These are phyloP conservation scores for Ganoderma leucocontextum DNA, from an alignment of 1,284 basidiomycete genomes.

Conservation along the genomic window DNA sequence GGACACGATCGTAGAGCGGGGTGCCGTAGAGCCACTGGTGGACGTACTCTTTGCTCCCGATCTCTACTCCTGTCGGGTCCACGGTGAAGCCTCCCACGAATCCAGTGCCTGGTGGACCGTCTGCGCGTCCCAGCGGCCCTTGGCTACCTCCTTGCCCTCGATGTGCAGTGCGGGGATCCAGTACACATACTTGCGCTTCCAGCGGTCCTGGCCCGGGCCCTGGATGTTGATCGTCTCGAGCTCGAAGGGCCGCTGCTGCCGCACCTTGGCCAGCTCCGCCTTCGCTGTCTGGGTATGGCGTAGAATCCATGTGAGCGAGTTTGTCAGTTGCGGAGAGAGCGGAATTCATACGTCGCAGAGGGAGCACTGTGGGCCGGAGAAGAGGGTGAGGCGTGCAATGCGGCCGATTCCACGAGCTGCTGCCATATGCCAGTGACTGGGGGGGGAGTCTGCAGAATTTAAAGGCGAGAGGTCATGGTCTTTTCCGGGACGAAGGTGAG, in stretches of 20 bases:
- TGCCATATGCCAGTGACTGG: constrained; percentile 45
- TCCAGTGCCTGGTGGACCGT: constrained; percentile 69
- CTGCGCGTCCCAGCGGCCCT: constrained; percentile 80
- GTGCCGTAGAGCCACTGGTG: neutral
- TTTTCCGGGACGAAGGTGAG: neutral
- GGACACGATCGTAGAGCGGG: constrained; percentile 47
- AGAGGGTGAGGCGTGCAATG: constrained; percentile 75
- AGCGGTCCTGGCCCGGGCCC: constrained; percentile 74
- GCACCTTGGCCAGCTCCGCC: constrained; percentile 73
- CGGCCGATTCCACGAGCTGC: constrained; percentile 47
- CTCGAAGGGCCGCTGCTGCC: constrained; percentile 68
- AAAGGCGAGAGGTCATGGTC: neutral
- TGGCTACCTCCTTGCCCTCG: constrained; percentile 80
- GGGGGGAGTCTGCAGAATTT: neutral
- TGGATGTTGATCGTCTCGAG: constrained; percentile 82
- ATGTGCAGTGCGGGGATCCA: constrained; percentile 87
- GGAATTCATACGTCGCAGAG: constrained; percentile 72
- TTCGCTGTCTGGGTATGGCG: constrained; percentile 65
- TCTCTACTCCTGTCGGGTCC: constrained; percentile 39
- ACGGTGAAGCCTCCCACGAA: constrained; percentile 55
- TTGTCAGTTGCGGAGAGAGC: neutral
- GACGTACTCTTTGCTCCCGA: constrained; percentile 20
- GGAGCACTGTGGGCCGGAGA: constrained; percentile 81
- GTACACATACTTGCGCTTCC: constrained; percentile 84
- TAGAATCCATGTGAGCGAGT: neutral